Evolutionary conservation across 2,329 filamentous ascomycete genomes (phyloP), one percentile per base, ranked within the genome.

Genomic region (Cyphellophora attinorum): DNA sequence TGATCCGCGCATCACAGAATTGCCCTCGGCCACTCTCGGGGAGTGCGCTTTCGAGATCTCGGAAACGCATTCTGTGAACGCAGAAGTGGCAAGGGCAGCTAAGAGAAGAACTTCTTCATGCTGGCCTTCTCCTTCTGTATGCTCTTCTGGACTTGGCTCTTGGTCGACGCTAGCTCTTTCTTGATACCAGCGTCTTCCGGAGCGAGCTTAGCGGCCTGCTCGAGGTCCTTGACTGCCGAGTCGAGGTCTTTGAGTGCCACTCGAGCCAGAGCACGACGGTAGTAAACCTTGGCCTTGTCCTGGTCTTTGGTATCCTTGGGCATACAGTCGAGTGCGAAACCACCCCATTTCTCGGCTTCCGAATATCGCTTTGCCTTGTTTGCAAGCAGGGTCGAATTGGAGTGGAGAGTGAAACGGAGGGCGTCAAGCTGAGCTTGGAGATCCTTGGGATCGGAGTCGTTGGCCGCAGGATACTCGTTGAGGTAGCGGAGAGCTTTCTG

Each of bases 401-500:
- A 86, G 69, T 95, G 82, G 32, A 96, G 72, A 11, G 77, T 77
- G 62, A 95, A 83, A 48, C 88, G 84, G 36, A 96, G 71, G 23
- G 79, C 66, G 39, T 76, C 72, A 41, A 95, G 70, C 45, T 80
- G 70, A 15, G 65, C 58, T 50, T 76, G 79, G 25, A 81, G 72
- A 23, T 81, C 78, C 29, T 73, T 66, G 4, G 81, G 70, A 48
- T 89, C 85, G 29, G 75, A 70, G 27, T 91, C 82, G 15, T 64
- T 58, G 2, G 68, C 61, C 10, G 83, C 76, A 1, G 82, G 81
- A 53, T 88, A 84, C 59, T 93, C 84, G 59, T 89, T 84, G 41
- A 94, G 67, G 59, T 94, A 95, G 50, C 86, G 78, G 41, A 94
- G 63, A 12, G 78, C 88, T 67, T 98, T 98, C 59, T 93, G 78